A percentile compares a stretch with the other conserved stretches of the same genome.
Conservation (phyloP, 352 stramenopile species). For the Thraustochytrium striatum region DNA sequence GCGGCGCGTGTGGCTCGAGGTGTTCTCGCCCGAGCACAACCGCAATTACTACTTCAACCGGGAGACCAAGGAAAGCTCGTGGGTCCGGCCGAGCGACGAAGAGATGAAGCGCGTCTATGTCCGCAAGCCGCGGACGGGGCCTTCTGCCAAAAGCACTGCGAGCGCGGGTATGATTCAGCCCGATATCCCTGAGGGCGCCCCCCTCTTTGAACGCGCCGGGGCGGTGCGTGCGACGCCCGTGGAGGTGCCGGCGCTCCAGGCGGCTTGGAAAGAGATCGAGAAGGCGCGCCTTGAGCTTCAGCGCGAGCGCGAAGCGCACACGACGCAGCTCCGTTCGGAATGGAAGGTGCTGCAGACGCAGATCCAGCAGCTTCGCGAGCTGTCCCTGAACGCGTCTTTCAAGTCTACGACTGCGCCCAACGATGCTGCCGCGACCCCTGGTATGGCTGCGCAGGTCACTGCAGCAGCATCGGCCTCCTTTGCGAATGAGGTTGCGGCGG, state of each 20-base stretch:
- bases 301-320: slow-evolving; percentile 37
- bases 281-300: slow-evolving; percentile 20
- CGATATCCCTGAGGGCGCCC: too few species aligned
- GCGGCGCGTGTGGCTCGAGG: slow-evolving; percentile 16
- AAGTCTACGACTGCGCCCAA: too few species aligned
- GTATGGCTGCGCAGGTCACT: too few species aligned
- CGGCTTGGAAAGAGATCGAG: slow-evolving; percentile 36
- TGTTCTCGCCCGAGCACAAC: slow-evolving; percentile 38
- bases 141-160: not conserved
- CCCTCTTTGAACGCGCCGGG: not conserved
- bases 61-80: slow-evolving; percentile 17
- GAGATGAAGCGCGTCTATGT: not conserved
- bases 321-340: not conserved
- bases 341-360: slow-evolving; percentile 40
- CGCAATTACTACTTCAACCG: slow-evolving; percentile 47
- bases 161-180: too few species aligned
- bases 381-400: slow-evolving; percentile 8
- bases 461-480: not conserved
- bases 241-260: slow-evolving; percentile 15
- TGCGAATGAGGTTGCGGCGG: too few species aligned
- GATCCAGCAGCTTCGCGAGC: slow-evolving; percentile 37
- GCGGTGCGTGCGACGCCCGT: not conserved
- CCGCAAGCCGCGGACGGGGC: not conserved
- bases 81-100: slow-evolving; percentile 21
- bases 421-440: too few species aligned